Base-by-base conservation (phyloP, 179 eudicot genomes). In the Kewa caespitosa region DNA sequence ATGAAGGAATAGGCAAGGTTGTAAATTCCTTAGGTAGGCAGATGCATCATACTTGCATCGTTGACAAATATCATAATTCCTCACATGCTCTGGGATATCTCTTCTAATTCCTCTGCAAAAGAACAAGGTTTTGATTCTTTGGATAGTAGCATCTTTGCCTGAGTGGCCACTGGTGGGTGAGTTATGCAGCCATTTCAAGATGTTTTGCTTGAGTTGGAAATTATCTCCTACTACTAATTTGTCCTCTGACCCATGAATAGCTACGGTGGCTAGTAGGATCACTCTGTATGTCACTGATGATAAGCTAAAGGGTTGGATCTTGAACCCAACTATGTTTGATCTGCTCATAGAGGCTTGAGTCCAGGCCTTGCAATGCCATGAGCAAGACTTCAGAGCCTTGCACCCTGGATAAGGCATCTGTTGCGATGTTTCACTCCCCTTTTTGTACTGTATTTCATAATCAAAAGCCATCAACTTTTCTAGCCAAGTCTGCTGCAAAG, bases 331-430 rank as follows among this genome's bases (percentile, higher is more conserved):
- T n/a, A 12, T 8, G 9, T 10, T 39, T 27, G 22, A 67, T 28
- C 6, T 9, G 22, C 1, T 41, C 3, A 1, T 0, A 0, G 0
- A 67, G 1, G n/a, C 42, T 20, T 6, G 36, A 25, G 5, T 3
- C n/a, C 9, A 27, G 7, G 20, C 36, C 71, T 17, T 14, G 31
- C 0, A 67, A 2, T 0, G 34, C 71, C 17, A 39, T 0, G 23
- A 4, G 15, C 11, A 67, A 4, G 15, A 67, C 20, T 5, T 67
- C n/a, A 39, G 23, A 0, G 1, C 52, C n/a, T 3, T 27, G 1
- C 17, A 67, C 36, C 54, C 71, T 67, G 6, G 54, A 67, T 18
- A 67, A 41, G 13, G 71, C 54, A 67, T 67, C 71, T 1, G 36
- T 31, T 10, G 17, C 69, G 6, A 20, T 15, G 13, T 37, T 73